Evolutionary conservation across 352 stramenopile genomes (phyloP).

Genomic region (Saprolegnia diclina): DNA sequence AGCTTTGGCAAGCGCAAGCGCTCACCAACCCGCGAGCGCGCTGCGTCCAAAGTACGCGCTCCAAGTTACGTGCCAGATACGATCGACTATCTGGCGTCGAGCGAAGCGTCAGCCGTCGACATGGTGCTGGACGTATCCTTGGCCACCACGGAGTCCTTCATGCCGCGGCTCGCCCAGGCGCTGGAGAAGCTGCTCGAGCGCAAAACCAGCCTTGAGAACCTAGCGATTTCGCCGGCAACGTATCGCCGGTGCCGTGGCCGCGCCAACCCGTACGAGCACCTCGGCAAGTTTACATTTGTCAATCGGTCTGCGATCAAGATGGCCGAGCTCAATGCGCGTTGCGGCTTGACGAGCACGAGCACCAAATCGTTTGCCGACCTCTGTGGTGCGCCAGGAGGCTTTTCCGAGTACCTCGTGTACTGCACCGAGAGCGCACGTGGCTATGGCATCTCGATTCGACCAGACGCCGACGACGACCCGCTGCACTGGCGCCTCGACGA

Average conservation of each 20-base stretch:
- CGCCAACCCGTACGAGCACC: constrained; percentile 53
- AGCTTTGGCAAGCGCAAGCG: constrained; percentile 45
- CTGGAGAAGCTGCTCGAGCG: constrained; percentile 32
- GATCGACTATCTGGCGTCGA: constrained; percentile 32
- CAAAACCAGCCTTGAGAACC: constrained; percentile 33
- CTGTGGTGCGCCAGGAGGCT: constrained; percentile 70
- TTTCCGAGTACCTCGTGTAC: constrained; percentile 76
- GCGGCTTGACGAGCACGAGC: constrained; percentile 39
- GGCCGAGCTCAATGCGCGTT: constrained; percentile 62
- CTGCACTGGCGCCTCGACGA: constrained; percentile 39
- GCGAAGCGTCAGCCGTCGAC: not conserved
- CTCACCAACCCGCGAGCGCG: not conserved
- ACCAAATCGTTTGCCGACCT: constrained; percentile 56
- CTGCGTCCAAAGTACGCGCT: constrained; percentile 3
- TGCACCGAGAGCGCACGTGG: constrained; percentile 30
- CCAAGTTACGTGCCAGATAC: constrained; percentile 35
- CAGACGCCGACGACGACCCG: constrained; percentile 35
- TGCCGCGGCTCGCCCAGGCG: not conserved
- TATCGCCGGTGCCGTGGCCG: constrained; percentile 35
- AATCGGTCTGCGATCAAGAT: constrained; percentile 82
- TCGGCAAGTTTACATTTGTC: constrained; percentile 60
- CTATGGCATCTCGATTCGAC: constrained; percentile 61
- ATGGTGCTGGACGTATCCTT: not conserved
- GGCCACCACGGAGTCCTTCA: not conserved
- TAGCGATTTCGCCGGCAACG: not conserved